Evolutionary conservation across 768 basidiomycete genomes (phyloP), one percentile per base, ranked within the genome.

Genomic region (Jaapia argillacea): DNA sequence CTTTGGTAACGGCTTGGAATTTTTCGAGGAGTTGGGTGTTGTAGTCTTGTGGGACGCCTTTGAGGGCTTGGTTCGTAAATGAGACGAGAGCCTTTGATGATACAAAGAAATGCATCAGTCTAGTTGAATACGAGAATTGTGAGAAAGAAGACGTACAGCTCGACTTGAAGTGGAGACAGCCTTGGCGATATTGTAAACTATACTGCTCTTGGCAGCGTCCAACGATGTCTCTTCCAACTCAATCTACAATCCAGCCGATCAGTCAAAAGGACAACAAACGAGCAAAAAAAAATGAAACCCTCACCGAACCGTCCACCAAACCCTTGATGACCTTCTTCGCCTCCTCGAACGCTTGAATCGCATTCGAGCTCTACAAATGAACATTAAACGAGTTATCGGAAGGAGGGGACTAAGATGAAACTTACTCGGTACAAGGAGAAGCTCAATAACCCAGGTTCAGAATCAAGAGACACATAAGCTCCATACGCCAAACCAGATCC

Each of bases 401-500:
- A n/a, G 6, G 3, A n/a, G n/a, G 2, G 20, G 24, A 16, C 16
- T 6, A 24, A 16, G 16, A 18, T 24, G 18, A 44, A 24, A 61
- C 79, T 45, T 66, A 83, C 86, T 41, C 89, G 72, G 56, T 90
- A 93, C 2, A 93, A 67, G 12, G 75, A 71, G 62, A 92, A 93
- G 41, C 62, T 77, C 22, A 90, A 62, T 7, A 83, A 62, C 1
- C 90, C 90, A 20, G 81, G 71, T 62, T 96, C 92, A 24, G 79
- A 65, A 51, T 93, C 89, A 24, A 81, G 58, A 0, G 71, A 70
- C 24, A 84, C 69, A 53, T 79, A 78, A 22, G 89, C 89, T n/a
- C 91, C 89, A 51, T 96, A 98, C 4, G 96, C 96, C 25, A 99
- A 65, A 18, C 96, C 96, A 44, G 89, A 83, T 5, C 96, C 96